phyloP scores from a whole-genome alignment of 108 stramenopile species.

The Hondaea fermentalgiana region DNA sequence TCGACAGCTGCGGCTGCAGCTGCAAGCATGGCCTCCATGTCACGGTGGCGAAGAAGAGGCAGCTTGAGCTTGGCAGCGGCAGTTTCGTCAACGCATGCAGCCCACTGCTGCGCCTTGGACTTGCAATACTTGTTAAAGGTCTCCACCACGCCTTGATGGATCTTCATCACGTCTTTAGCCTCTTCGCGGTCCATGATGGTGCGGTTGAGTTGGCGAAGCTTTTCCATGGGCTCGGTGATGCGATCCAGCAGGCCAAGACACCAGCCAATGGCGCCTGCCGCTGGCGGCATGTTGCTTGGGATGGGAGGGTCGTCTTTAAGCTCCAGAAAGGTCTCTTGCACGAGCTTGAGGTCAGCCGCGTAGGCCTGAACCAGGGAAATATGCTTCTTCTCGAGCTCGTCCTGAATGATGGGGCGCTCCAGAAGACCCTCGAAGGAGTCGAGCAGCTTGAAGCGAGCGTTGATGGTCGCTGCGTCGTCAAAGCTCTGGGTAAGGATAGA shows the following conservation, averaged over 20 bases:
- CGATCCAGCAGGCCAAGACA: conserved; percentile 72
- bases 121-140: conserved; percentile 65
- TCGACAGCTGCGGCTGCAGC: neutral
- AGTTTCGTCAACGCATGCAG: conserved; percentile 60
- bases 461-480: conserved; percentile 75
- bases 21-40: neutral
- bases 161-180: conserved; percentile 72
- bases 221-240: conserved; percentile 66
- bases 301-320: conserved; percentile 60
- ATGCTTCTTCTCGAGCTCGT: conserved; percentile 80
- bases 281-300: conserved; percentile 66
- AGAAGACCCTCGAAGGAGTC: conserved; percentile 73
- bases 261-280: conserved; percentile 72
- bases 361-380: conserved; percentile 69
- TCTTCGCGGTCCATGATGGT: conserved; percentile 76
- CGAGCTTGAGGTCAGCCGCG: conserved; percentile 65
- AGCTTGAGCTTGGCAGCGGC: conserved; percentile 67
- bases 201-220: conserved; percentile 63
- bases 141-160: conserved; percentile 56
- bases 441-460: conserved; percentile 71
- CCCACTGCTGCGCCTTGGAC: conserved; percentile 69
- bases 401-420: conserved; percentile 74
- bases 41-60: conserved; percentile 56
- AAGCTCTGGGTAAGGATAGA: conserved; percentile 71
- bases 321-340: conserved; percentile 72